Evolutionary conservation across 345 rosid species (phyloP).

Genomic region (Hibiscus tridactylites): DNA sequence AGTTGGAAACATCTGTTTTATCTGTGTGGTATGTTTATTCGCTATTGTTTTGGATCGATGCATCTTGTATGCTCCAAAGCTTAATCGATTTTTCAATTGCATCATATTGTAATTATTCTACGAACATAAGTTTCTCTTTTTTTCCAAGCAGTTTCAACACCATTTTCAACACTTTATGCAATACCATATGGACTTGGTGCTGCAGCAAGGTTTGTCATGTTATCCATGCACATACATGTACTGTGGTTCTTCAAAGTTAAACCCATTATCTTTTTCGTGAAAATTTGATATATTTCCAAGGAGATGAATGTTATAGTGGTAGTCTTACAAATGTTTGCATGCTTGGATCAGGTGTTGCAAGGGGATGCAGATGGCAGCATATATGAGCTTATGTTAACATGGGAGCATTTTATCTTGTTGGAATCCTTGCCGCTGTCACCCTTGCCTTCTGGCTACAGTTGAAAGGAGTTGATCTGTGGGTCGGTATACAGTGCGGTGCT

Average conservation of each 20-base stretch:
- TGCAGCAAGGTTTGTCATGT: constrained; percentile 17
- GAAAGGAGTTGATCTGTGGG: constrained; percentile 13
- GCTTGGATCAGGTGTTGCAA: constrained; percentile 19
- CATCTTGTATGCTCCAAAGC: no score
- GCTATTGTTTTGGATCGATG: background rate
- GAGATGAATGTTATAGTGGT: no score
- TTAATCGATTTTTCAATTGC: no score
- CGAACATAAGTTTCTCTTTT: no score
- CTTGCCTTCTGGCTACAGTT: constrained; percentile 10
- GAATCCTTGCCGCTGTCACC: constrained; percentile 23
- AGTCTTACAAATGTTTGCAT: no score
- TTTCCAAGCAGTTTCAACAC: no score
- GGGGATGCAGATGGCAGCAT: background rate
- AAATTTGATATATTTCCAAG: no score
- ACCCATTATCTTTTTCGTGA: no score
- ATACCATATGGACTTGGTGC: constrained; percentile 29
- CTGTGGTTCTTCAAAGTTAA: constrained; percentile 17
- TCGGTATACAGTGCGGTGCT: constrained; percentile 18
- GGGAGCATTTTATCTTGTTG: constrained; percentile 26
- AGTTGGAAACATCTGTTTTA: constrained; percentile 50
- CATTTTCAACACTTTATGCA: no score
- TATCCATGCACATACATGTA: no score
- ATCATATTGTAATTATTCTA: no score
- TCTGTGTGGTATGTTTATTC: constrained; percentile 34
- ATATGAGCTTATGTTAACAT: constrained; percentile 32